Evolutionary conservation across 148 eudicot genomes (phyloP).

Genomic region (Agrostemma githago): DNA sequence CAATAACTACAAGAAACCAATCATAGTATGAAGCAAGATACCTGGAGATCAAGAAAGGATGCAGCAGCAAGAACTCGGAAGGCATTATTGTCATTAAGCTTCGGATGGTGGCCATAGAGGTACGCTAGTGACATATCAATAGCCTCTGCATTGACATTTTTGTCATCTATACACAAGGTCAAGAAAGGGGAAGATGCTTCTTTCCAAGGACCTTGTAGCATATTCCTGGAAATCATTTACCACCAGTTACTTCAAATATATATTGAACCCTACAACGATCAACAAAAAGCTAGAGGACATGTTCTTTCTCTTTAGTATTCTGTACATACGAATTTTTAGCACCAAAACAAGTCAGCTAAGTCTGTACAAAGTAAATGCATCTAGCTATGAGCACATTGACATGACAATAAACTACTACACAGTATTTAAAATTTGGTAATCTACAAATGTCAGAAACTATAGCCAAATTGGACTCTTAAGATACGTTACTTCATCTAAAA

Average conservation of each 20-base stretch:
- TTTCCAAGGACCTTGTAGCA: slow-evolving; percentile 99
- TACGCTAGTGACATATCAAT: slow-evolving; percentile 87
- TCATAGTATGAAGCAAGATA: slow-evolving; percentile 22
- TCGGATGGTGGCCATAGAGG: slow-evolving; percentile 92
- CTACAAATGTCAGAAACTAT: not conserved
- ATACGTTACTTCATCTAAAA: not conserved
- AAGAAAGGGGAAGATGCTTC: slow-evolving; percentile 90
- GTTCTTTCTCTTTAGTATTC: slow-evolving; percentile 5
- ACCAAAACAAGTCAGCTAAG: not conserved
- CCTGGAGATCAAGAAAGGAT: slow-evolving; percentile 99
- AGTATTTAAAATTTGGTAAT: not conserved
- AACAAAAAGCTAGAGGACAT: not conserved
- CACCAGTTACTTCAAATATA: slow-evolving; percentile 3
- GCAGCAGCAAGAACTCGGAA: slow-evolving; percentile 98
- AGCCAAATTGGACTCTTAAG: not conserved
- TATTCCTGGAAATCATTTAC: slow-evolving; percentile 53
- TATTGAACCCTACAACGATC: not conserved
- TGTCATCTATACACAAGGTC: slow-evolving; percentile 85
- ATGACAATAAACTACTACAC: not conserved
- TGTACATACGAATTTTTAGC: not conserved
- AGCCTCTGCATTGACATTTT: slow-evolving; percentile 82
- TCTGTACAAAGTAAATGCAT: not conserved
- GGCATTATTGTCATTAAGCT: slow-evolving; percentile 88
- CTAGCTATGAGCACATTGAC: not conserved
- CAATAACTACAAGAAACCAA: not conserved